Percentiles rank a stretch among this genome's conserved stretches.
Conservation (phyloP, 2,329 filamentous ascomycete genomes). For the Epichloe festucae region DNA sequence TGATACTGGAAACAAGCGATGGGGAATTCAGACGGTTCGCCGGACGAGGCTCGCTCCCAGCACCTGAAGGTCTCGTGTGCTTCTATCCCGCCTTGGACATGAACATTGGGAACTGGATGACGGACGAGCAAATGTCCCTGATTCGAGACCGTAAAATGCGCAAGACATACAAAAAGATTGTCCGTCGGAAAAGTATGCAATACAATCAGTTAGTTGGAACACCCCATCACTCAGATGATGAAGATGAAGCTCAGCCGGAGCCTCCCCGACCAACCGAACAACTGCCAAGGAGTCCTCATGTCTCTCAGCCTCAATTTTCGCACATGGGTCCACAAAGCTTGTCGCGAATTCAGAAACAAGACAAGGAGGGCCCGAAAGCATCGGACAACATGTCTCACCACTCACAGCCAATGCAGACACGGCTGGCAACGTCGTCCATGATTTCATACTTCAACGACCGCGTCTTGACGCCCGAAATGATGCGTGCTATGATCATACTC, state of each 20-base stretch:
- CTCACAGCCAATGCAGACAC: constrained; percentile 54
- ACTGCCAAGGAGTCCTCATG: constrained; percentile 22
- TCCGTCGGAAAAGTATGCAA: constrained; percentile 76
- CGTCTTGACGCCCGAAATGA: constrained; percentile 92
- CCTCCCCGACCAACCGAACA: constrained; percentile 6
- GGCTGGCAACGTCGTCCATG: constrained; percentile 91
- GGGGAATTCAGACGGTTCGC: constrained; percentile 20
- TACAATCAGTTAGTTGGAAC: constrained; percentile 77
- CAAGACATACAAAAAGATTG: constrained; percentile 63
- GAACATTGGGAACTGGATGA: constrained; percentile 99
- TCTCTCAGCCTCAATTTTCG: constrained; percentile 31
- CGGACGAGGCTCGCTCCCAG: constrained; percentile 44
- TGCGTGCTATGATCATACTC: constrained; percentile 96
- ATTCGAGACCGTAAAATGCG: constrained; percentile 73
- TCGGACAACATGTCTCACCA: constrained; percentile 32
- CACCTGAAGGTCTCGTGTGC: constrained; percentile 69
- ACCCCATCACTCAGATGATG: constrained; percentile 67
- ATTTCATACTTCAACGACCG: constrained; percentile 97
- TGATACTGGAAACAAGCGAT: constrained; percentile 69
- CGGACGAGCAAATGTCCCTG: constrained; percentile 89
- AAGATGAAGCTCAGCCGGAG: constrained; percentile 36
- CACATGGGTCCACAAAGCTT: constrained; percentile 29
- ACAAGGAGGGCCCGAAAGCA: constrained; percentile 6
- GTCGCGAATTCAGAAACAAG: constrained; percentile 8
- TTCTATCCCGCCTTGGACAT: constrained; percentile 88